Percentiles rank a stretch among this genome's conserved stretches.
These are phyloP conservation scores for Penicillium argentinense DNA, from an alignment of 495 filamentous ascomycete species.

Conservation along the genomic window DNA sequence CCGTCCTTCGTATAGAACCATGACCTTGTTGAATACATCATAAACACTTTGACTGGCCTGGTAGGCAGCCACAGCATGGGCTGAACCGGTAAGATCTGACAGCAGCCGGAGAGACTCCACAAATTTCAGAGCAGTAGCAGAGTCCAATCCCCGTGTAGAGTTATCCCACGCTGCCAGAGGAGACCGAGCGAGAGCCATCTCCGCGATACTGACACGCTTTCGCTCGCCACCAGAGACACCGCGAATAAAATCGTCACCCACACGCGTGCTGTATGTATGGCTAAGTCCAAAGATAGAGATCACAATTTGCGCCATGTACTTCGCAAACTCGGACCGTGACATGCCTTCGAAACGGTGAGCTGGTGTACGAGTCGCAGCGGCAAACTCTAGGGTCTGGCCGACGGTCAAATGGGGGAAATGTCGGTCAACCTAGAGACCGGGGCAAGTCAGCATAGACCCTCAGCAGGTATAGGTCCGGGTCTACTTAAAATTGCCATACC, in stretches of 20 bases:
- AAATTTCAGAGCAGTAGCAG: constrained; percentile 72
- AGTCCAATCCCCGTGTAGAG: constrained; percentile 75
- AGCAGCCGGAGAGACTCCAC: constrained; percentile 64
- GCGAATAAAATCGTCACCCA: constrained; percentile 74
- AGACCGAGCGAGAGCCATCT: constrained; percentile 60
- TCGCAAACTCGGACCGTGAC: constrained; percentile 43
- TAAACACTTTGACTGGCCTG: constrained; percentile 83
- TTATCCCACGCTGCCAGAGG: constrained; percentile 80
- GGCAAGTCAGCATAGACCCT: neutral
- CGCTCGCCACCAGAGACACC: constrained; percentile 79
- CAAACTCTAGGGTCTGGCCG: constrained; percentile 59
- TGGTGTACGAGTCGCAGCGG: constrained; percentile 46
- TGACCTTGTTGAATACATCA: constrained; percentile 57
- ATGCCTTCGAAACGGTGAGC: constrained; percentile 39
- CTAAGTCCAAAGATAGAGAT: constrained; percentile 56
- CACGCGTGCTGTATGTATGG: constrained; percentile 42
- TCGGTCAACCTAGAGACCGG: constrained; percentile 15
- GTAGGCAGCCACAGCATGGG: constrained; percentile 71
- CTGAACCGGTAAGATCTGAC: constrained; percentile 66
- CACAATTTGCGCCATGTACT: constrained; percentile 51
- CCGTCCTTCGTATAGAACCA: constrained; percentile 58
- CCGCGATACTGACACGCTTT: constrained; percentile 58
- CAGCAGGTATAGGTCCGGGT: too few relatives aligned
- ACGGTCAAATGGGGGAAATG: constrained; percentile 62
- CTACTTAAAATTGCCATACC: too few relatives aligned